Base-by-base conservation (phyloP, 805 yeast species). In the Candida khao-thaluensis region DNA sequence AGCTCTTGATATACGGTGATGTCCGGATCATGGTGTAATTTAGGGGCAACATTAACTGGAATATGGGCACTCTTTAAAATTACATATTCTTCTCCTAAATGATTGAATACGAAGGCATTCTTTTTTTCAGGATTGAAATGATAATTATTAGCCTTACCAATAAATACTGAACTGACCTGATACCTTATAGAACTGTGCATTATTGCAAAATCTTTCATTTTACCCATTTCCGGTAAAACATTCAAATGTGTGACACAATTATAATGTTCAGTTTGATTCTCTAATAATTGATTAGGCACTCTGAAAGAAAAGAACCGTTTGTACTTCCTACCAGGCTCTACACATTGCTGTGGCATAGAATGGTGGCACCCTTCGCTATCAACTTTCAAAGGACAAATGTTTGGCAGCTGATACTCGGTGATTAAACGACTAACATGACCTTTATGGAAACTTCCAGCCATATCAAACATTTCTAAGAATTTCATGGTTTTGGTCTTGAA, bases 401-500 rank as follows among this genome's bases (percentile, higher is more conserved):
- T 12, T 5, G 17, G 6, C 30, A 7, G 18, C 3, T 30, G 31
- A 5, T 31, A 35, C 8, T 63, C 70, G 3, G 59, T 51, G 3
- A 61, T 35, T n/a, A 66, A 49, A 5, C 72, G 43, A 42, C 58
- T 56, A 28, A 69, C 54, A 38, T 43, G 43, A 2, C 56, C 69
- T 37, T 62, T 59, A 42, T 73, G 70, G 65, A 71, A 79, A 30
- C 76, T 67, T 2, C 81, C 84, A 37, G 64, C 58, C 21, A 76
- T 54, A 51, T 77, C 82, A 38, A 67, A 72, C 68, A 73, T 72
- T 38, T 69, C 69, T 35, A 77, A 51, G 44, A 76, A 69, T 18
- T 62, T 63, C 30, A 58, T 57, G 17, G 45, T 33, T n/a, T 45
- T 49, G 22, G 43, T 30, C n/a, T 37, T 32, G 7, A 45, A 35